Evolutionary conservation across 2,329 filamentous ascomycete species (phyloP), one percentile per base, ranked within the genome.

Genomic region (Exophiala sideris): DNA sequence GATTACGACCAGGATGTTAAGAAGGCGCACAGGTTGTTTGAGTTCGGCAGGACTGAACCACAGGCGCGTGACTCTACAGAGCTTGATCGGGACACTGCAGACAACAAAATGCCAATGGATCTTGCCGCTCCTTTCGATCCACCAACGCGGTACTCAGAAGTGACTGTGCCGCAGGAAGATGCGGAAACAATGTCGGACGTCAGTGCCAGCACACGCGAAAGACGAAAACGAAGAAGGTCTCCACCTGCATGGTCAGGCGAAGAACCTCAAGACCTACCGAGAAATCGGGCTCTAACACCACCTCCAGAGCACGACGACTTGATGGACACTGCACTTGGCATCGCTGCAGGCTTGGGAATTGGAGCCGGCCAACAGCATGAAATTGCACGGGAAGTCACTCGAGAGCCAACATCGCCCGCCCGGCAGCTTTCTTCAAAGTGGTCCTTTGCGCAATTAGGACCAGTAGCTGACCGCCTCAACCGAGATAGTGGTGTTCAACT

Each of bases 401-500:
- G 46, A 24, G 48, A 52, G n/a, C 20, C 47, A 7, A 16, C 33
- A 35, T 55, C 56, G 9, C 51, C 53, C 2, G 48, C 44, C 39
- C 52, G 50, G 44, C 47, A 59, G 38, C 32, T 24, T 5, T 52
- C 56, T 11, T 29, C 52, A 18, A 56, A 55, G 4, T 64, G 62
- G 60, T 61, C 60, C 29, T 64, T 61, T 51, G 52, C 56, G 7
- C 60, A 58, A 39, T 50, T 56, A 44, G 50, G 45, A 36, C 35
- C 50, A 9, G 39, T 33, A 21, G 42, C 34, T 8, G 34, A 46
- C 5, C n/a, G 55, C 9, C 24, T 42, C n/a, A 61, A 73, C 65
- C 72, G 75, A 56, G 75, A 78, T 54, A 75, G 71, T 59, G 75
- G 69, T 58, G 68, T 75, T 57, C 70, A 74, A 58, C 69, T 68